Evolutionary conservation across 2,329 filamentous ascomycete genomes (phyloP).

Genomic region (Aspergillus latus): DNA sequence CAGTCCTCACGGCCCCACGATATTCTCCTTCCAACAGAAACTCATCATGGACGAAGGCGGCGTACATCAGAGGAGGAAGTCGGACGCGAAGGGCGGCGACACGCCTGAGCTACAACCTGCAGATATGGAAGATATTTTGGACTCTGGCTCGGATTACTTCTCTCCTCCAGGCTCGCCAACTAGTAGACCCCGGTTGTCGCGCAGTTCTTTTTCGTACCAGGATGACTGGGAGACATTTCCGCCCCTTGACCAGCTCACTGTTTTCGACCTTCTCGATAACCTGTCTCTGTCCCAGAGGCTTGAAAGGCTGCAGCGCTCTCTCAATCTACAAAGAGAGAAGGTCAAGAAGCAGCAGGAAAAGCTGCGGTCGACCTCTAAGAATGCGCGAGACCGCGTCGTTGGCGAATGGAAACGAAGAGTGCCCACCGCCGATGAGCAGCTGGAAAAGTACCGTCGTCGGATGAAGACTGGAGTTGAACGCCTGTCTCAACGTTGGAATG

Average conservation of each 20-base stretch:
- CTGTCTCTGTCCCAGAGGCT: constrained; percentile 84
- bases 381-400: constrained; percentile 84
- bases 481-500: constrained; percentile 80
- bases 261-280: constrained; percentile 94
- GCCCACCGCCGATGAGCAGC: constrained; percentile 84
- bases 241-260: constrained; percentile 81
- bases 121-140: constrained; percentile 27
- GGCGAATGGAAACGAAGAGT: constrained; percentile 88
- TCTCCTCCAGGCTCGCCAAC: constrained; percentile 32
- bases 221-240: constrained; percentile 86
- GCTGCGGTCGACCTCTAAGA: constrained; percentile 70
- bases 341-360: constrained; percentile 80
- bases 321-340: constrained; percentile 80
- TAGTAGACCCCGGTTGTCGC: constrained; percentile 55
- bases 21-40: constrained; percentile 40
- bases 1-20: constrained; percentile 34
- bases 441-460: constrained; percentile 83
- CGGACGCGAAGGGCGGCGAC: constrained; percentile 23
- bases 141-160: constrained; percentile 32
- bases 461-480: constrained; percentile 90
- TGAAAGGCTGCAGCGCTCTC: constrained; percentile 81
- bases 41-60: constrained; percentile 34
- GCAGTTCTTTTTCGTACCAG: constrained; percentile 81
- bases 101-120: constrained; percentile 28
- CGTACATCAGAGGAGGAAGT: constrained; percentile 23